A percentile compares a stretch with the other conserved stretches of the same genome.
These are phyloP conservation scores for Pseudocercospora eumusae DNA, from an alignment of 2,329 filamentous ascomycete species.

Conservation along the genomic window DNA sequence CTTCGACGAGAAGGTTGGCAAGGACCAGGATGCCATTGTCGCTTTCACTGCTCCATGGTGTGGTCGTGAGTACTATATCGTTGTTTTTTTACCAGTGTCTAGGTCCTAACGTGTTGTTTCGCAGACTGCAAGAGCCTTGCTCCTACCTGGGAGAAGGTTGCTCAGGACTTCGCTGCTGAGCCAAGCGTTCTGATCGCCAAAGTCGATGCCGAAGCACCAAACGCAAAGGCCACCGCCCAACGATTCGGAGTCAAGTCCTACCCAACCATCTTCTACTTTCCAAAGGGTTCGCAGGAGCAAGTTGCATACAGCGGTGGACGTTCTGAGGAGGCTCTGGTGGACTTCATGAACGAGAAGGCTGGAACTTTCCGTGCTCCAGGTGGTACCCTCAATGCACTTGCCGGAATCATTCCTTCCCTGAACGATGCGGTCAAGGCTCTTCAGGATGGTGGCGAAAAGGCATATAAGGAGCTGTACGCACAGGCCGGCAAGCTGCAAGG, in stretches of 20 bases:
- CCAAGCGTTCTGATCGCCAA: conserved; percentile 83
- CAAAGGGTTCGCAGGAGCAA: conserved; percentile 73
- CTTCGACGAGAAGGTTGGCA: conserved; percentile 76
- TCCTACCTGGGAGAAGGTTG: conserved; percentile 85
- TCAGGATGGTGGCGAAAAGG: conserved; percentile 61
- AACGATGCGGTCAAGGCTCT: conserved; percentile 76
- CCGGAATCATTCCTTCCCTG: conserved; percentile 78
- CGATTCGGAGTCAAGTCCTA: conserved; percentile 80
- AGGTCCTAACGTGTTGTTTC: conserved; percentile 21
- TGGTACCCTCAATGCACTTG: conserved; percentile 73
- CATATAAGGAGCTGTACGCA: conserved; percentile 71
- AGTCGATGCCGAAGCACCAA: conserved; percentile 87
- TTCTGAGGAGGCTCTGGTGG: conserved; percentile 71
- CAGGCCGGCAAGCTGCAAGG: conserved; percentile 67
- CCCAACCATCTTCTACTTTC: conserved; percentile 98
- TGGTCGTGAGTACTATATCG: conserved; percentile 72
- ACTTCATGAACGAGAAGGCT: conserved; percentile 83
- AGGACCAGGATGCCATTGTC: conserved; percentile 86
- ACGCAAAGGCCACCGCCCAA: conserved; percentile 74
- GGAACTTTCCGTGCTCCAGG: conserved; percentile 82
- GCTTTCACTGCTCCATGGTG: conserved; percentile 99
- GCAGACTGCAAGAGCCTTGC: conserved; percentile 95
- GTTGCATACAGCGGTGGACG: conserved; percentile 75
- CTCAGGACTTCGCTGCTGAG: conserved; percentile 77
- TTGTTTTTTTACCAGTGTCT: conserved; percentile 7